phyloP scores from a whole-genome alignment of 768 basidiomycete genomes.

The Tricholoma bakamatsutake region DNA sequence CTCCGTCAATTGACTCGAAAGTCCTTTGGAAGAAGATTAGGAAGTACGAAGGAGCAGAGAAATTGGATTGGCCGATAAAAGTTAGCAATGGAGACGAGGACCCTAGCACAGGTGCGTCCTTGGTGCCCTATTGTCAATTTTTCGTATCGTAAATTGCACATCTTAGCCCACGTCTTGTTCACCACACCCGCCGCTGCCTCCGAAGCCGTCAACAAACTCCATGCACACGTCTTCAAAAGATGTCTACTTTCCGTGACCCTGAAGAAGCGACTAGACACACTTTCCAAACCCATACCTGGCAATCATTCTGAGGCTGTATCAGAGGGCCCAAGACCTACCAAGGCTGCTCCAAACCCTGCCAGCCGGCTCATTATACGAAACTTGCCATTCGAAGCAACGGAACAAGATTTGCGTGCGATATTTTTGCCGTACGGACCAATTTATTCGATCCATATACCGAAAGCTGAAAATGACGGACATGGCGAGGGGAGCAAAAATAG shows the following conservation, averaged over 20 bases:
- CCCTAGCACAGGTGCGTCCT: slow-evolving; percentile 40
- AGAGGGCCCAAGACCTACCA: slow-evolving; percentile 17
- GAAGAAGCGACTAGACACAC: slow-evolving; percentile 76
- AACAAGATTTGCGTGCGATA: slow-evolving; percentile 76
- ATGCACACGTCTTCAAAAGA: slow-evolving; percentile 92
- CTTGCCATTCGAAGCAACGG: slow-evolving; percentile 76
- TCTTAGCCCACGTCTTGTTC: slow-evolving; percentile 68
- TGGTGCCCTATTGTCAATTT: not conserved
- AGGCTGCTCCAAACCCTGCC: slow-evolving; percentile 51
- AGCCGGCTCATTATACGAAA: slow-evolving; percentile 90
- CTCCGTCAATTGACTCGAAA: slow-evolving; percentile 56
- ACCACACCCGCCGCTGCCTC: slow-evolving; percentile 58
- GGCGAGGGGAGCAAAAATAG: slow-evolving; percentile 22
- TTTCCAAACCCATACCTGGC: slow-evolving; percentile 38
- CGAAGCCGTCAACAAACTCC: slow-evolving; percentile 72
- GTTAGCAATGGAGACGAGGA: slow-evolving; percentile 40
- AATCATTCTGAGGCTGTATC: slow-evolving; percentile 19
- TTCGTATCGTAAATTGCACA: not conserved
- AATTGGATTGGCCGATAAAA: slow-evolving; percentile 63
- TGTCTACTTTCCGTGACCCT: slow-evolving; percentile 78
- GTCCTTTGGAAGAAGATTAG: slow-evolving; percentile 81
- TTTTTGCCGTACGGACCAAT: slow-evolving; percentile 90
- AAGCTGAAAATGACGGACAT: slow-evolving; percentile 26
- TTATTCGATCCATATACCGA: slow-evolving; percentile 77
- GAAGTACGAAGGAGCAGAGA: slow-evolving; percentile 73